These are phyloP conservation scores for Agrocybe praecox DNA, from an alignment of 768 basidiomycete species.

Conservation along the genomic window DNA sequence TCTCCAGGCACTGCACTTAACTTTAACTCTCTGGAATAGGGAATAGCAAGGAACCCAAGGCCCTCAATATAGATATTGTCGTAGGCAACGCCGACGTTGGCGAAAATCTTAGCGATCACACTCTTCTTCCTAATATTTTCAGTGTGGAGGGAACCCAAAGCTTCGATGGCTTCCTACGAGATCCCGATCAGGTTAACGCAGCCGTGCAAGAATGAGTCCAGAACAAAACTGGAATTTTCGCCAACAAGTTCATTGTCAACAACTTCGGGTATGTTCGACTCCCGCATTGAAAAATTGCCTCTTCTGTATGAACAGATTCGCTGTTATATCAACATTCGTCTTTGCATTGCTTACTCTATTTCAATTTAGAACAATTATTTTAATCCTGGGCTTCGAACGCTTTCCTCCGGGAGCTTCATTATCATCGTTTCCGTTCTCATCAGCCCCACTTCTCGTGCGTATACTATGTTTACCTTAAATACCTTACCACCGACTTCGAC, in stretches of 20 bases:
- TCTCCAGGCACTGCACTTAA: constrained; percentile 1
- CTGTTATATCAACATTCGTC: no score
- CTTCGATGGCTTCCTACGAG: constrained; percentile 8
- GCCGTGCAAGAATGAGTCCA: constrained; percentile 25
- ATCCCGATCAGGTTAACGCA: constrained; percentile 6
- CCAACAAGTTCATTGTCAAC: constrained; percentile 35
- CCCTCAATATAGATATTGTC: constrained; percentile 8
- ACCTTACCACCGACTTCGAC: constrained; percentile 15
- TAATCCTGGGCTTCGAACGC: constrained; percentile 13
- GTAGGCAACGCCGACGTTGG: constrained; percentile 20
- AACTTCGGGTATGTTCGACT: constrained; percentile 24
- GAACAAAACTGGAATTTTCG: constrained; percentile 33
- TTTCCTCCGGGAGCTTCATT: constrained; percentile 32
- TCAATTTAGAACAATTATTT: constrained; percentile 14
- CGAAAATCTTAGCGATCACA: constrained; percentile 19
- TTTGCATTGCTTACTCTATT: no score
- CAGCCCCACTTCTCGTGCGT: constrained; percentile 38
- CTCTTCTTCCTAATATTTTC: constrained; percentile 14
- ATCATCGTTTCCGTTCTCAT: constrained; percentile 27
- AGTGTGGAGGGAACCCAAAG: constrained; percentile 5
- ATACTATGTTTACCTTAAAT: background rate
- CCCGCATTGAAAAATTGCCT: constrained; percentile 34
- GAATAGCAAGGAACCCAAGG: constrained; percentile 9
- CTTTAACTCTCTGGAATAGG: constrained; percentile 25
- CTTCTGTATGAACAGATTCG: constrained; percentile 32